Base-by-base conservation (phyloP, 495 filamentous ascomycete genomes). In the Penicillium macrosclerotiorum region DNA sequence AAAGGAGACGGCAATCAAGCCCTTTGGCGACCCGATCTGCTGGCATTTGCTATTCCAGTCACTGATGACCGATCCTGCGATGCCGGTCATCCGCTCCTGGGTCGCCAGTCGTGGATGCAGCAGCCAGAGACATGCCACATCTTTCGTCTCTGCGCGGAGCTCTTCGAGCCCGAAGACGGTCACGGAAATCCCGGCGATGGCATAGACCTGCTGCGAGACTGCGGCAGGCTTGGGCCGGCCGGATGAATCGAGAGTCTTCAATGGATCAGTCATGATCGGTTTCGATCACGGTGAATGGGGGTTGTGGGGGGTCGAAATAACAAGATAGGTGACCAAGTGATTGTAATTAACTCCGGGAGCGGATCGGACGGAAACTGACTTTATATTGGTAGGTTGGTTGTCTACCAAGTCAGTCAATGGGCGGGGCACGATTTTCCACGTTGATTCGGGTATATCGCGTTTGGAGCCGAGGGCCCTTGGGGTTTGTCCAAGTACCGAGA, bases 161-260 rank as follows among this genome's bases (percentile, higher is more conserved):
- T 96, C 88, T 13, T 81, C 65, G 1, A 96, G 74, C 14, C 92
- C 92, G 60, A 88, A 89, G 38, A 96, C 78, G 38, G 83, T 82
- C 9, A 83, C 79, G 6, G 84, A 72, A 20, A 96, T 81, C 18
- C 92, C 90, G 18, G 85, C 80, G 63, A 97, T 85, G 14, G 76
- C 74, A 37, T 82, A 74, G 24, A 76, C 78, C 41, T 68, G 69
- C 27, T 63, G 67, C 6, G 89, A 93, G 17, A 91, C 60, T 4
- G 73, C 34, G 3, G 77, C 56, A 13, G 66, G 45, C 22, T 46
- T 49, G 33, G 56, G 57, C 34, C 49, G 49, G 29, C 50, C 45
- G 8, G 52, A 42, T 26, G 50, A 39, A 30, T 65, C 60, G n/a
- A 63, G 46, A 1, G 62, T 43, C 26, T 68, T 67, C 37, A 71